Evolutionary conservation across 2,329 filamentous ascomycete species (phyloP), one percentile per base, ranked within the genome.

Genomic region (Intubia oerlemansii): DNA sequence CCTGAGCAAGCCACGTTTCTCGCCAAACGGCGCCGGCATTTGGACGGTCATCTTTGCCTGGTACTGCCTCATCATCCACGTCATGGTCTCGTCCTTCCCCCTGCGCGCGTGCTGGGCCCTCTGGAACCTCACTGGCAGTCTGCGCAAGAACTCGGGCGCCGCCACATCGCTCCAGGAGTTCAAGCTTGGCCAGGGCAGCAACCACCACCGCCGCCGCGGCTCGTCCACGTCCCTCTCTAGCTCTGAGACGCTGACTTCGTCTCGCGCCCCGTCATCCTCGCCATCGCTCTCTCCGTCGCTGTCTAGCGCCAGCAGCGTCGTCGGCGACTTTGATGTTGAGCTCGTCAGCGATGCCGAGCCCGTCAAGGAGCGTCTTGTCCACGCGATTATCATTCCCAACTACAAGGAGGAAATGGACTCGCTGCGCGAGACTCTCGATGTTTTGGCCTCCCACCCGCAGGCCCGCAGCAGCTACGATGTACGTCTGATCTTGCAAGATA

Each of bases 361-460:
- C 8, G 45, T 50, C 1, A 42, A 49, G n/a, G 50, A 57, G 23
- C 51, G 51, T 15, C 48, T 74, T 31, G 50, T 75, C 17, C 69
- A 77, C 43, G 68, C 65, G 10, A 74, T 80, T 35, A 55, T 79
- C 36, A 57, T 80, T 24, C 74, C 74, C 12, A 77, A 77, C 42
- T 80, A 79, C 51, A 75, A 75, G 46, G 74, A 80, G 45, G 71
- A 78, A 32, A 51, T 69, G 32, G 67, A 74, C 33, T 75, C 67
- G 0, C 52, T 79, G 26, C 58, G 64, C 36, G 70, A 76, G 42
- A 79, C 74, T 0, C 49, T 80, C 13, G 64, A 70, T 23, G 72
- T 79, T 14, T 49, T 79, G 34, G 70, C 70, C 5, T 71, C 62
- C 17, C 74, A 80, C 41, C 58, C 66, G 1, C 61, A 66, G 38